Conservation (phyloP, 768 basidiomycete genomes). For the Cystobasidium tubakii region DNA sequence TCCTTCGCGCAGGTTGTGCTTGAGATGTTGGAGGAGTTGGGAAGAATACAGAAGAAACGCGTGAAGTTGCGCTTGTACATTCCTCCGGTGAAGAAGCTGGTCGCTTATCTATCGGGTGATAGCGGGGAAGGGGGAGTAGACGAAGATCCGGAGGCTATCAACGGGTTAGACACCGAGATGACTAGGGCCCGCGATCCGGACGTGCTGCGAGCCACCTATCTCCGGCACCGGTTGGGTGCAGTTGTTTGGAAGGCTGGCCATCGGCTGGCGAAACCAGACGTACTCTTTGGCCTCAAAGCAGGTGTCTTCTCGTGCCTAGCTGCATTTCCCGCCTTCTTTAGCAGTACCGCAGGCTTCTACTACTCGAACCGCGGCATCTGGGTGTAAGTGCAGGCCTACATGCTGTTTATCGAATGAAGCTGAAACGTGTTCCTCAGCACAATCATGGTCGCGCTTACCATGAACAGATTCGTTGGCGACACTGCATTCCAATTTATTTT, state of each 20-base stretch:
- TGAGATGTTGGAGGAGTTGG: too few relatives aligned
- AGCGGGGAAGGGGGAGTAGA: too few relatives aligned
- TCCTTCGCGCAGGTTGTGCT: too few relatives aligned
- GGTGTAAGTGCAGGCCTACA: neutral
- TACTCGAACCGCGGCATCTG: constrained; percentile 22
- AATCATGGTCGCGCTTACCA: constrained; percentile 28
- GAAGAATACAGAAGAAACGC: too few relatives aligned
- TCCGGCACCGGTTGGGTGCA: neutral
- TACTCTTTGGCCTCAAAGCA: constrained; percentile 13
- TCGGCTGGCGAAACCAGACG: neutral
- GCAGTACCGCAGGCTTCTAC: constrained; percentile 17
- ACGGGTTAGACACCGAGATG: too few relatives aligned
- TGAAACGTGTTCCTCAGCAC: neutral
- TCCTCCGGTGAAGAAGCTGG: too few relatives aligned
- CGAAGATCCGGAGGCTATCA: too few relatives aligned
- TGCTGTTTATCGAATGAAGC: too few relatives aligned
- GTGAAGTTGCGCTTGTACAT: too few relatives aligned
- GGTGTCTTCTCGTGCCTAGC: constrained; percentile 15
- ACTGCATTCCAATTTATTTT: constrained; percentile 49
- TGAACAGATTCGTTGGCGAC: constrained; percentile 5
- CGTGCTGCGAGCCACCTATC: too few relatives aligned
- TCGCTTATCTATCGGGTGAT: too few relatives aligned
- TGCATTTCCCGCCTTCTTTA: constrained; percentile 27
- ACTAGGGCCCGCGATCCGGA: too few relatives aligned
- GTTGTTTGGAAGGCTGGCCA: constrained; percentile 10